Evolutionary conservation across 257 asterid species (phyloP).

Genomic region (Ophiorrhiza pumila): DNA sequence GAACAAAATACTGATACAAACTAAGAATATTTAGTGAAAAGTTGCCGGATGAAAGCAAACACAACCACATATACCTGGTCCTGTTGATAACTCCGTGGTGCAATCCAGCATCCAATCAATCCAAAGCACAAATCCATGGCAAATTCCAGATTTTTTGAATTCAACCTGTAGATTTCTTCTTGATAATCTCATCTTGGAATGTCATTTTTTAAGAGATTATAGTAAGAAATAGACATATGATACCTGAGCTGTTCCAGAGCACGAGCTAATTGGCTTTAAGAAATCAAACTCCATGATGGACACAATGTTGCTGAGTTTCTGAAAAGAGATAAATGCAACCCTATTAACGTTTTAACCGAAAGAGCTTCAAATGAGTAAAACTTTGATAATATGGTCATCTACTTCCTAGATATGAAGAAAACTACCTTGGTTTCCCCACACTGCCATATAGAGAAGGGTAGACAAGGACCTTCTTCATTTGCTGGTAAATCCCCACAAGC

Average conservation of each 20-base stretch:
- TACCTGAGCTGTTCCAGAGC: slow-evolving; percentile 80
- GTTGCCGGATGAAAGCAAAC: background rate
- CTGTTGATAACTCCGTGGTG: slow-evolving; percentile 49
- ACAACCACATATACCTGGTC: slow-evolving; percentile 61
- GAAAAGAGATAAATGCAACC: slow-evolving; percentile 18
- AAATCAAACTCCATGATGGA: slow-evolving; percentile 82
- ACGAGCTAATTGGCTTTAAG: slow-evolving; percentile 51
- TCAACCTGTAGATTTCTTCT: slow-evolving; percentile 42
- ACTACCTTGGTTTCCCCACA: slow-evolving; percentile 78
- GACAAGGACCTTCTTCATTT: slow-evolving; percentile 57
- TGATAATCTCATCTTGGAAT: background rate
- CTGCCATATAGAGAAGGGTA: slow-evolving; percentile 74
- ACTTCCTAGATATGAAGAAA: slow-evolving; percentile 8
- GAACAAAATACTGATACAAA: background rate
- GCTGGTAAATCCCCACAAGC: slow-evolving; percentile 81
- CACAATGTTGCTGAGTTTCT: slow-evolving; percentile 63
- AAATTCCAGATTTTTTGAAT: slow-evolving; percentile 54
- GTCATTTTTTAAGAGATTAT: slow-evolving; percentile 7
- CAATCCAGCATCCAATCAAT: slow-evolving; percentile 83
- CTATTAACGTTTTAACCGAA: background rate
- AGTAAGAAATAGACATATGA: slow-evolving; percentile 1
- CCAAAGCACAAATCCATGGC: slow-evolving; percentile 91
- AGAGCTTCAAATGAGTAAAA: background rate
- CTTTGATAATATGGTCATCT: background rate
- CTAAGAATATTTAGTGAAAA: background rate